Conservation (phyloP, 2,329 filamentous ascomycete species). For the Ophiobolus disseminans region DNA sequence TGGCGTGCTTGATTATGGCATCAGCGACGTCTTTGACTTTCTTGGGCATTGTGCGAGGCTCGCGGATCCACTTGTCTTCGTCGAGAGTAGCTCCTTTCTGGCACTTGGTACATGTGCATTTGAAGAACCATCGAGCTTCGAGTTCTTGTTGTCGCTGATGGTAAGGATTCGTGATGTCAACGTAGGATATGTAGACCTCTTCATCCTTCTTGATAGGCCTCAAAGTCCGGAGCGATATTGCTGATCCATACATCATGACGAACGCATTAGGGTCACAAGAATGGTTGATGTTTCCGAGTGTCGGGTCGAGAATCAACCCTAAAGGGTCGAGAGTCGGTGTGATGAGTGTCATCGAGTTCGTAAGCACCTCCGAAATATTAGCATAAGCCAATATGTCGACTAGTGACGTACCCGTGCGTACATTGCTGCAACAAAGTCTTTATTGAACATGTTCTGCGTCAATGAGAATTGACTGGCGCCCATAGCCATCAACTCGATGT, state of each 20-base stretch:
- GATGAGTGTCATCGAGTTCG: constrained; percentile 66
- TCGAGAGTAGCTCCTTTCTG: constrained; percentile 38
- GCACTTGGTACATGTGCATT: constrained; percentile 64
- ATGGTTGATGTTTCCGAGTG: constrained; percentile 65
- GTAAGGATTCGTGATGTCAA: constrained; percentile 63
- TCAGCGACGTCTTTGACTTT: constrained; percentile 32
- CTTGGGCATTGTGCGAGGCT: constrained; percentile 34
- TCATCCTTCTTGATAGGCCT: constrained; percentile 60
- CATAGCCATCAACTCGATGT: constrained; percentile 61
- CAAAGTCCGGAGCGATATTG: constrained; percentile 60
- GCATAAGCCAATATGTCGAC: constrained; percentile 25
- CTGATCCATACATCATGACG: constrained; percentile 63
- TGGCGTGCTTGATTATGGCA: constrained; percentile 20
- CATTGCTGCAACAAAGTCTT: constrained; percentile 53
- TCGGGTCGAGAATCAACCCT: constrained; percentile 65
- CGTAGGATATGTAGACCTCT: constrained; percentile 68
- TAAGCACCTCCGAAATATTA: constrained; percentile 53
- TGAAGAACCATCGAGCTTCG: constrained; percentile 64
- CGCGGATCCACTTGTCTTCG: constrained; percentile 53
- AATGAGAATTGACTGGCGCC: constrained; percentile 62
- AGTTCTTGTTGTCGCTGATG: constrained; percentile 61
- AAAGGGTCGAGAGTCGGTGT: constrained; percentile 63
- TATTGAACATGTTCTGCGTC: constrained; percentile 48
- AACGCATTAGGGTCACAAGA: constrained; percentile 67
- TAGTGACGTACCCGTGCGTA: constrained; percentile 52